phyloP scores from a whole-genome alignment of 257 asterid species.

The Buddleja alternifolia region DNA sequence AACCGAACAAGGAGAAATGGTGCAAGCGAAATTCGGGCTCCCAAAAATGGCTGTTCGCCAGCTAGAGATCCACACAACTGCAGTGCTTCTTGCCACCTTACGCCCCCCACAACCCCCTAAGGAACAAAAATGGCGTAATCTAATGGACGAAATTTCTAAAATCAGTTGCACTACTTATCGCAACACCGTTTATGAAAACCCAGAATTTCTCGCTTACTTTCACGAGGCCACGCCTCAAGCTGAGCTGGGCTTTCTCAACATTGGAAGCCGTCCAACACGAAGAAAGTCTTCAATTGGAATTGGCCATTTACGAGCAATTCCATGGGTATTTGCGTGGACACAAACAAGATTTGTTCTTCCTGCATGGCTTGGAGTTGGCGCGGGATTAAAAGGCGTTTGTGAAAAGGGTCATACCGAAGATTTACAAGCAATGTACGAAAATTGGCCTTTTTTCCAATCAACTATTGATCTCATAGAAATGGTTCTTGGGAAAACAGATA shows the following conservation, averaged over 20 bases:
- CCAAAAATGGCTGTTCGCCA: conserved; percentile 96
- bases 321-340: conserved; percentile 98
- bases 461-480: conserved; percentile 91
- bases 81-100: conserved; percentile 89
- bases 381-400: conserved; percentile 78
- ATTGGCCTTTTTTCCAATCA: conserved; percentile 94
- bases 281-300: conserved; percentile 74
- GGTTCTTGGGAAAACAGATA: conserved; percentile 91
- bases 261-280: conserved; percentile 94
- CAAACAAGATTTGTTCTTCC: conserved; percentile 94
- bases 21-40: conserved; percentile 94
- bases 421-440: conserved; percentile 83
- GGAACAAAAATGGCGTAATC: conserved; percentile 83
- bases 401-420: conserved; percentile 81
- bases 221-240: conserved; percentile 98
- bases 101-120: conserved; percentile 83
- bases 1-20: conserved; percentile 99
- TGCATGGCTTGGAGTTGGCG: conserved; percentile 98
- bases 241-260: conserved; percentile 89
- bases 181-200: conserved; percentile 83
- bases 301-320: conserved; percentile 85
- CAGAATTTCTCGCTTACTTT: conserved; percentile 83
- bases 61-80: conserved; percentile 92
- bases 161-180: conserved; percentile 73
- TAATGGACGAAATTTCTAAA: conserved; percentile 89